Evolutionary conservation across 2,329 filamentous ascomycete genomes (phyloP).

Genomic region (Exophiala viscosa): DNA sequence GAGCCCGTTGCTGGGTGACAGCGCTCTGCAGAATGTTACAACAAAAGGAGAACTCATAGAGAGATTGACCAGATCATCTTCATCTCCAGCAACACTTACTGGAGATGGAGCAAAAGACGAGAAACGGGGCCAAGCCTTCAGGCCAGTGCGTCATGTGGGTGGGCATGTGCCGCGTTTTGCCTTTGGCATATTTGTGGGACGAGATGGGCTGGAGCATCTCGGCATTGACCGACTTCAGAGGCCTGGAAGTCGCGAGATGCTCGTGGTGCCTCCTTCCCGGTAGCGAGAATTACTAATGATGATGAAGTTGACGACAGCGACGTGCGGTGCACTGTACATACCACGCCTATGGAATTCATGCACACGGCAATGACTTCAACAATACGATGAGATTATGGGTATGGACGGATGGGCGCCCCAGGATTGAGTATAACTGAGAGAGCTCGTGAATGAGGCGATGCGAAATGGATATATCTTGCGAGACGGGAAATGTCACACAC

Average conservation of each 20-base stretch:
- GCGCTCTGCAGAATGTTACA: slow-evolving; percentile 65
- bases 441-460: too few relatives aligned
- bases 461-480: too few relatives aligned
- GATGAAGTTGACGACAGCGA: background rate
- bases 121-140: background rate
- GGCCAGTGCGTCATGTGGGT: slow-evolving; percentile 12
- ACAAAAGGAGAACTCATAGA: slow-evolving; percentile 67
- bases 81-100: slow-evolving; percentile 39
- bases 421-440: too few relatives aligned
- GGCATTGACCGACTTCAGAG: slow-evolving; percentile 56
- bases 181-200: slow-evolving; percentile 55
- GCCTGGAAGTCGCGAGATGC: slow-evolving; percentile 41
- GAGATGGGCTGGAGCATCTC: slow-evolving; percentile 58
- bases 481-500: too few relatives aligned
- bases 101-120: slow-evolving; percentile 27
- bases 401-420: too few relatives aligned
- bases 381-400: background rate
- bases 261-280: slow-evolving; percentile 35
- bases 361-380: background rate
- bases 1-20: slow-evolving; percentile 67
- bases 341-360: background rate
- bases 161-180: slow-evolving; percentile 44
- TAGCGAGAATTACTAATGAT: background rate
- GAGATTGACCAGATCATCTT: slow-evolving; percentile 55
- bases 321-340: background rate